Evolutionary conservation across 2,329 filamentous ascomycete species (phyloP).

Genomic region (Leptodontidium sp.): DNA sequence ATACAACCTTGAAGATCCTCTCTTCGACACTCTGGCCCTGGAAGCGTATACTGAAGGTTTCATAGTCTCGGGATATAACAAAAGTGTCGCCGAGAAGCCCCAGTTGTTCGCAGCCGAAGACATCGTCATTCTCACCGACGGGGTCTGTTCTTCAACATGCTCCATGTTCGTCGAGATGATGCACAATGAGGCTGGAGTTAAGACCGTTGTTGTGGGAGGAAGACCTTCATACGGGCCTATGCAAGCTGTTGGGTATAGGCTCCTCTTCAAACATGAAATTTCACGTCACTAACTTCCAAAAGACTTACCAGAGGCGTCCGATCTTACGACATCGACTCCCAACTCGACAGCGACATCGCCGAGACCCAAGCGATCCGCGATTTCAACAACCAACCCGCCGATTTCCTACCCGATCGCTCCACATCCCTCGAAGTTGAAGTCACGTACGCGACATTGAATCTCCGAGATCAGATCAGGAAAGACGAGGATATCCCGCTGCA

Average conservation of each 20-base stretch:
- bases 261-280: neutral
- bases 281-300: neutral
- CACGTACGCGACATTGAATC: conserved; percentile 51
- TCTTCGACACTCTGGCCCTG: conserved; percentile 37
- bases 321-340: conserved; percentile 42
- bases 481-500: conserved; percentile 56
- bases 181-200: conserved; percentile 60
- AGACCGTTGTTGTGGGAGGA: conserved; percentile 61
- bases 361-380: conserved; percentile 39
- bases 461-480: conserved; percentile 49
- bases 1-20: conserved; percentile 36
- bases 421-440: conserved; percentile 31
- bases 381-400: conserved; percentile 22
- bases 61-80: conserved; percentile 44
- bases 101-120: conserved; percentile 51
- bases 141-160: conserved; percentile 66
- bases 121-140: conserved; percentile 59
- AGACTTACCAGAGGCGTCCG: conserved; percentile 56
- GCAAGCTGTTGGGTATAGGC: conserved; percentile 49
- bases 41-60: conserved; percentile 37
- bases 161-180: conserved; percentile 64
- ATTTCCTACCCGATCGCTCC: conserved; percentile 41
- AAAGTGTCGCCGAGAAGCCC: conserved; percentile 30
- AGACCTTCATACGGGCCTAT: conserved; percentile 56
- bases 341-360: conserved; percentile 36